phyloP scores from a whole-genome alignment of 2,329 filamentous ascomycete genomes.

The Tolypocladium endophyticum region DNA sequence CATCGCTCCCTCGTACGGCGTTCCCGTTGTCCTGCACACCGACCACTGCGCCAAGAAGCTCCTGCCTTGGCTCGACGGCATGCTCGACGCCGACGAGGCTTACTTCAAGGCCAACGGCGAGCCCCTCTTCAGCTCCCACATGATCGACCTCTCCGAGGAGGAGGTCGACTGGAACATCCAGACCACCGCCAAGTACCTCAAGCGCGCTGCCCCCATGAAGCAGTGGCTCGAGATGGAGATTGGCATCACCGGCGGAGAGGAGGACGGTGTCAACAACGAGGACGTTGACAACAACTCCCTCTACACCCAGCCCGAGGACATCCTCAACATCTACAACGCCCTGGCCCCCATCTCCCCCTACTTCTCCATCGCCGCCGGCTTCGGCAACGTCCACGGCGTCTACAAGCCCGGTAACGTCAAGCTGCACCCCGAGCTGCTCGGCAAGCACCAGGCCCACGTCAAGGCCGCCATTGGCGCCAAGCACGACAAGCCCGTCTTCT shows the following conservation, averaged over 20 bases:
- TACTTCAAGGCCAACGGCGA: conserved; percentile 91
- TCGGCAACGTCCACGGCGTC: conserved; percentile 98
- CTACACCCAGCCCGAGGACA: conserved; percentile 97
- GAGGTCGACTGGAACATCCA: conserved; percentile 79
- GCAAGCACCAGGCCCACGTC: conserved; percentile 92
- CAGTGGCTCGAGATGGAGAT: conserved; percentile 97
- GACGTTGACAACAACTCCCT: conserved; percentile 92
- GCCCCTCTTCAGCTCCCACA: conserved; percentile 92
- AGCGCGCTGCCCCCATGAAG: conserved; percentile 92
- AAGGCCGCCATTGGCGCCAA: conserved; percentile 63
- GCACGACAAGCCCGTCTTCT: conserved; percentile 89
- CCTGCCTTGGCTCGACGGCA: conserved; percentile 92
- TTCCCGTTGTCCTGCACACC: conserved; percentile 90
- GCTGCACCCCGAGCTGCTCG: conserved; percentile 89
- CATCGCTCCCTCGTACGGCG: conserved; percentile 74
- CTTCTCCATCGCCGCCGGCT: conserved; percentile 96
- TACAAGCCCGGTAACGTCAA: conserved; percentile 98
- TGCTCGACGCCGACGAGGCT: conserved; percentile 86
- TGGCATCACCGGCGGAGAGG: conserved; percentile 87
- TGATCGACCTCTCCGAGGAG: conserved; percentile 97
- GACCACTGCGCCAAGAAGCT: conserved; percentile 99
- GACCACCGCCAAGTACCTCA: conserved; percentile 86
- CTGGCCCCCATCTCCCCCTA: conserved; percentile 81
- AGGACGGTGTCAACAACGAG: conserved; percentile 98
- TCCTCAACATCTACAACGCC: conserved; percentile 81